These are phyloP conservation scores for Capsella rubella DNA, from an alignment of 441 rosid genomes.

Conservation along the genomic window DNA sequence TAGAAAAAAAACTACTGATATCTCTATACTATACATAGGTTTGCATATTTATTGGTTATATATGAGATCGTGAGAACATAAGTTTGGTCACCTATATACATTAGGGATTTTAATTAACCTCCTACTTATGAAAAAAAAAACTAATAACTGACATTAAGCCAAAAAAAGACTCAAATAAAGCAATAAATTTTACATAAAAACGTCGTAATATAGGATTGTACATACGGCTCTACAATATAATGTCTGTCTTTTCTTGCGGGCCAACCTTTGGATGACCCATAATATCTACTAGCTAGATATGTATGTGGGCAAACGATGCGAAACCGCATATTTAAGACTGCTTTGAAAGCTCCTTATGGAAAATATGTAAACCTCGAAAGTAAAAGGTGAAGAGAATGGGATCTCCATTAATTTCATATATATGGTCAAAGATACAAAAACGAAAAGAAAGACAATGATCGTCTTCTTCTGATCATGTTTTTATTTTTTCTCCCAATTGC, in stretches of 20 bases:
- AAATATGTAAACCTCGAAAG: slow-evolving; percentile 24
- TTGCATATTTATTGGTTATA: not conserved
- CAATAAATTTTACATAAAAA: not conserved
- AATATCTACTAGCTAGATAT: slow-evolving; percentile 21
- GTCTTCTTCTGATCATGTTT: slow-evolving; percentile 38
- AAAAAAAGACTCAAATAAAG: not conserved
- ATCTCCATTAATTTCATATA: slow-evolving; percentile 40
- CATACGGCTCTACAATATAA: slow-evolving; percentile 19
- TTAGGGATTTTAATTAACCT: not conserved
- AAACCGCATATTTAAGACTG: slow-evolving; percentile 31
- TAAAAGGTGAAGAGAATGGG: slow-evolving; percentile 35
- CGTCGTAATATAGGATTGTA: not conserved
- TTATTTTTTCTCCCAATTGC: slow-evolving; percentile 10
- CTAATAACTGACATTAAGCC: not conserved
- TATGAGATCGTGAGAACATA: not conserved
- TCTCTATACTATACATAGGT: not conserved
- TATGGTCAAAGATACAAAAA: slow-evolving; percentile 43
- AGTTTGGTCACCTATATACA: not conserved
- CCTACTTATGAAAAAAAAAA: not conserved
- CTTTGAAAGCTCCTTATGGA: slow-evolving; percentile 28
- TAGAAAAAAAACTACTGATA: not conserved
- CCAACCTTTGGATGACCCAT: slow-evolving; percentile 3
- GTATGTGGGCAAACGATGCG: slow-evolving; percentile 20
- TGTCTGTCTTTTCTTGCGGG: not conserved
- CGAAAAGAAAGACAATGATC: slow-evolving; percentile 32